Conservation (phyloP, 129 eudicot species). For the Flaveria bidentis region DNA sequence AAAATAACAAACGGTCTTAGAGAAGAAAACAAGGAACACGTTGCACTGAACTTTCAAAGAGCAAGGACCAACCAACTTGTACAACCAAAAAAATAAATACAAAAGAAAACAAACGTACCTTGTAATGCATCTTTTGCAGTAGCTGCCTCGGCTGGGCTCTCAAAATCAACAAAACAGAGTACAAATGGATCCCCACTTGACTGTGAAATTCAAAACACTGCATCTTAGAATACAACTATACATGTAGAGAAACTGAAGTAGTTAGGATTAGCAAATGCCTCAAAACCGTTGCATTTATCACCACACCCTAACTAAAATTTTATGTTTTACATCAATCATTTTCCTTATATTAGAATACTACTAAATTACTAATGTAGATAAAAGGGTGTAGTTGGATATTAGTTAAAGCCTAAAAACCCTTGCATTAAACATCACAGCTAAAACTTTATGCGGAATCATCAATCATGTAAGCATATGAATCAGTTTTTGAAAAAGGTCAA, state of each 20-base stretch:
- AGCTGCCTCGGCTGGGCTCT: constrained; percentile 90
- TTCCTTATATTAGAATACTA: neutral
- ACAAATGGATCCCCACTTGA: constrained; percentile 76
- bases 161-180: constrained; percentile 89
- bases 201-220: constrained; percentile 40
- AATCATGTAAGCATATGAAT: neutral
- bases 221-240: neutral
- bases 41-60: constrained; percentile 11
- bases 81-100: constrained; percentile 1
- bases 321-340: neutral
- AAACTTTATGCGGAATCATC: neutral
- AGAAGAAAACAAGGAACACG: neutral
- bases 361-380: too few species aligned
- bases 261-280: neutral
- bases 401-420: neutral
- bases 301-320: neutral
- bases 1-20: neutral
- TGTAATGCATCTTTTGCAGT: constrained; percentile 88
- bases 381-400: neutral
- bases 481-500: neutral
- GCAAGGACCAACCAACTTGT: constrained; percentile 11
- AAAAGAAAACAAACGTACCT: constrained; percentile 45
- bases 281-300: neutral
- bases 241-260: neutral
- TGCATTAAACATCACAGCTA: constrained; percentile 2